phyloP scores from a whole-genome alignment of 306 rosid genomes.

The Arachis hypogaea region DNA sequence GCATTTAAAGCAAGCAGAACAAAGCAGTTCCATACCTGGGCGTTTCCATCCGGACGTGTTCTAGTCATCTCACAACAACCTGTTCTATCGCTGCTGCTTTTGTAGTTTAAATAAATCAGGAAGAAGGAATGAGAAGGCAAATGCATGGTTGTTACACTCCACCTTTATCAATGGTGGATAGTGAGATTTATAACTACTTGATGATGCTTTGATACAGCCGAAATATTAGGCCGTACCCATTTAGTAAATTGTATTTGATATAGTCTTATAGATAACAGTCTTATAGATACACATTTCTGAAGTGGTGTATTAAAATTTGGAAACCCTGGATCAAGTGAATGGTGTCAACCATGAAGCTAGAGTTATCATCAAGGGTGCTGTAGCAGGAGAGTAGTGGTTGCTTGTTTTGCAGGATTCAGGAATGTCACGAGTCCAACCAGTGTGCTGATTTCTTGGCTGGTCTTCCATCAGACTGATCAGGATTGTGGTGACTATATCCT shows the following conservation, averaged over 20 bases:
- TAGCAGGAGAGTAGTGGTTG: neutral
- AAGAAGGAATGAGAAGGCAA: constrained; percentile 16
- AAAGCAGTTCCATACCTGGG: constrained; percentile 82
- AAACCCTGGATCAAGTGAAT: neutral
- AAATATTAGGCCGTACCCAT: neutral
- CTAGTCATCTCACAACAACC: constrained; percentile 35
- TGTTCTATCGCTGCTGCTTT: neutral
- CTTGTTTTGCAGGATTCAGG: neutral
- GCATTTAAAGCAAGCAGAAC: constrained; percentile 88
- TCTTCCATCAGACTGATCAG: neutral
- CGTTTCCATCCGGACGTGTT: constrained; percentile 86
- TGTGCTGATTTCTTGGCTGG: neutral
- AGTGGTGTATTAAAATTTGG: neutral
- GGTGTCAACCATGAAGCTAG: neutral
- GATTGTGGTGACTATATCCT: neutral
- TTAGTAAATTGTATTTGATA: neutral
- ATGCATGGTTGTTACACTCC: constrained; percentile 9
- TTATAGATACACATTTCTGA: neutral
- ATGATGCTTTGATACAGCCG: neutral
- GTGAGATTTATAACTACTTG: neutral
- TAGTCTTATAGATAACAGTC: too few species aligned
- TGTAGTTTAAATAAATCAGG: constrained; percentile 26
- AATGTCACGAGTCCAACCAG: neutral
- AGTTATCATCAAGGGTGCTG: neutral
- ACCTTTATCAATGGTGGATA: constrained; percentile 4